Evolutionary conservation across 208 protist genomes (phyloP), one percentile per base, ranked within the genome.

Genomic region (Trypanosoma conorhini): DNA sequence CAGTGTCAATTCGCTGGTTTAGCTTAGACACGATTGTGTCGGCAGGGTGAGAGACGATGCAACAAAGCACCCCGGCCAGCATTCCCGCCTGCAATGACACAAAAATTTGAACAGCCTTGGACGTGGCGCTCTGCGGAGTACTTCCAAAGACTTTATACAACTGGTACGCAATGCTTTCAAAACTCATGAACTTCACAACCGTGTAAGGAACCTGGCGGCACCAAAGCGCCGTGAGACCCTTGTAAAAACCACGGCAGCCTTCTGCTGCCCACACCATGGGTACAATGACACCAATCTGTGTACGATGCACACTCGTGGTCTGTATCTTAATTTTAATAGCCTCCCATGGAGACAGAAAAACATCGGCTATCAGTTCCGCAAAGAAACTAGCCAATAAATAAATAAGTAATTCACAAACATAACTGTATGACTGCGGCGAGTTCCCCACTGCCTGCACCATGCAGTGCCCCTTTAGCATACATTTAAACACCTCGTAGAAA

Each of bases 11-110:
- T 48, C 72, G 76, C 30, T 86, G 81, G 62, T 89, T 97, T 24
- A 98, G 57, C 64, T 88, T 89, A 8, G 96, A 98, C 17, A 99
- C 72, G n/a, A 99, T 56, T 13, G 93, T 97, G 76, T 99, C 98
- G 24, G 96, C 96, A 17, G 98, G 98, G 77, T 99, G 98, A 13
- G 97, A 98, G 38, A 98, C 86, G 57, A 97, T 69, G 12, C 85
- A 94, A 72, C 88, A 96, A 38, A 97, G 64, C 21, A 98, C 59
- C 61, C 98, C 98, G 9, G 98, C 92, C 63, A 94, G 72, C 65
- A 96, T 83, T 70, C 97, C 97, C 15, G 94, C 78, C 33, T 84
- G 44, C 24, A 96, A 26, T 40, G 94, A 83, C 38, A 83, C 69
- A 68, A 72, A 28, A 31, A 92, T 38, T 51, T 86, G 72, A 31